Conservation (phyloP, 1,284 basidiomycete species). For the Neolentinus lepideus region DNA sequence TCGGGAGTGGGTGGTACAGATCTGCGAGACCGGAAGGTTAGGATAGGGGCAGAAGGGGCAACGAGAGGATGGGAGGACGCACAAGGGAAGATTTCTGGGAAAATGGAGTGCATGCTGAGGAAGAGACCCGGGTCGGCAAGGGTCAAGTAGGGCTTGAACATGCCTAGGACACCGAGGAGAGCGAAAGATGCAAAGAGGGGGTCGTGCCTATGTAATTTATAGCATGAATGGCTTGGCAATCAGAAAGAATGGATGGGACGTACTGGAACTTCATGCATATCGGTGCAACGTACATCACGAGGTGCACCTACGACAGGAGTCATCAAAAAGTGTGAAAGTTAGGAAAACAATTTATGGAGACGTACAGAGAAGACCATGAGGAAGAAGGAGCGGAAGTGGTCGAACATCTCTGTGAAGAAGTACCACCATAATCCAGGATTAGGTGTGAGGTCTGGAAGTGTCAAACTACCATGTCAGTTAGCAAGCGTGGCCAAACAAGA, state of each 20-base stretch:
- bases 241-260: conserved; percentile 15
- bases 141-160: conserved; percentile 91
- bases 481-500: conserved; percentile 49
- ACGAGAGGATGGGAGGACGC: conserved; percentile 23
- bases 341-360: conserved; percentile 3
- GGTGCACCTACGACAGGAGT: conserved; percentile 57
- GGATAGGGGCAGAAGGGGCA: neutral
- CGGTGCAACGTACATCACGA: conserved; percentile 80
- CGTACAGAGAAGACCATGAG: conserved; percentile 90
- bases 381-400: conserved; percentile 95
- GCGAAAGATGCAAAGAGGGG: conserved; percentile 78
- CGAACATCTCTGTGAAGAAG: conserved; percentile 99
- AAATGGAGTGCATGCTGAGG: conserved; percentile 72
- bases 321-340: neutral
- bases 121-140: conserved; percentile 87
- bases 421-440: conserved; percentile 98
- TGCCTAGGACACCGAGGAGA: conserved; percentile 71
- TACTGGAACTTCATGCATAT: conserved; percentile 85
- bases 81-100: conserved; percentile 84
- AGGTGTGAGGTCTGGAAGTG: conserved; percentile 82
- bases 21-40: conserved; percentile 45
- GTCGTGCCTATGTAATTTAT: conserved; percentile 56
- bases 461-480: conserved; percentile 15
- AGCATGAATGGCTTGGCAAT: neutral
- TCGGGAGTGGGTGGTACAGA: conserved; percentile 83